Conservation (phyloP, 2,329 filamentous ascomycete species). For the Fusarium clavum region DNA sequence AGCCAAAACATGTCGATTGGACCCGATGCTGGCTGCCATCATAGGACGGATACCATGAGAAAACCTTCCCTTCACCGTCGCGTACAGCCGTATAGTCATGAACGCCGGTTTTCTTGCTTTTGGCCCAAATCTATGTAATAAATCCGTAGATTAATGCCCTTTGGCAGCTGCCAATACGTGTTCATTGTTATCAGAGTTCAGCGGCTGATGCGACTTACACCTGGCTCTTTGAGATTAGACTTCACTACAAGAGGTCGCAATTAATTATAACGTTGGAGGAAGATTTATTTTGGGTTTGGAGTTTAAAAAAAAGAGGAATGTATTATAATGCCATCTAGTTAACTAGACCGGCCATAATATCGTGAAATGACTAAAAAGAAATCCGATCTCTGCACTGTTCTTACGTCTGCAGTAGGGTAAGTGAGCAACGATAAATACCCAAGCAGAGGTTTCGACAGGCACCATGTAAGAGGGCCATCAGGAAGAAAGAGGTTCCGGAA, state of each 20-base stretch:
- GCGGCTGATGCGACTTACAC: not conserved
- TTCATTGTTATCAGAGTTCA: not conserved
- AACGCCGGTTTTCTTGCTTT: not conserved
- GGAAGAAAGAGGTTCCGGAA: not conserved
- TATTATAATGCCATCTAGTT: not conserved
- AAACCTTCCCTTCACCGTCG: not conserved
- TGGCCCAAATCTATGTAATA: not conserved
- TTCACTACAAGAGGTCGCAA: not conserved
- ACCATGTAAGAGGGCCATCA: not conserved
- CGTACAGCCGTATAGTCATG: not conserved
- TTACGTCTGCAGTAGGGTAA: not conserved
- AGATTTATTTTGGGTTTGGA: not conserved
- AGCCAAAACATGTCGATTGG: not conserved
- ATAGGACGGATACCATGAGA: not conserved
- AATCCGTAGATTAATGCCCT: not conserved
- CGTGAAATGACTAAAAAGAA: not conserved
- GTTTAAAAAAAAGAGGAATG: not conserved
- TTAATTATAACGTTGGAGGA: not conserved
- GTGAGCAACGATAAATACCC: not conserved
- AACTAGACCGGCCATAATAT: not conserved
- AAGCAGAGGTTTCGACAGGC: not conserved
- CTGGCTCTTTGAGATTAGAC: not conserved
- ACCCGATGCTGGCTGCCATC: not conserved
- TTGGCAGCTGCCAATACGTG: not conserved
- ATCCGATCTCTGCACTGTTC: not conserved